phyloP scores from a whole-genome alignment of 2,329 filamentous ascomycete species.

The Ophiocordyceps camponoti-rufipedis region DNA sequence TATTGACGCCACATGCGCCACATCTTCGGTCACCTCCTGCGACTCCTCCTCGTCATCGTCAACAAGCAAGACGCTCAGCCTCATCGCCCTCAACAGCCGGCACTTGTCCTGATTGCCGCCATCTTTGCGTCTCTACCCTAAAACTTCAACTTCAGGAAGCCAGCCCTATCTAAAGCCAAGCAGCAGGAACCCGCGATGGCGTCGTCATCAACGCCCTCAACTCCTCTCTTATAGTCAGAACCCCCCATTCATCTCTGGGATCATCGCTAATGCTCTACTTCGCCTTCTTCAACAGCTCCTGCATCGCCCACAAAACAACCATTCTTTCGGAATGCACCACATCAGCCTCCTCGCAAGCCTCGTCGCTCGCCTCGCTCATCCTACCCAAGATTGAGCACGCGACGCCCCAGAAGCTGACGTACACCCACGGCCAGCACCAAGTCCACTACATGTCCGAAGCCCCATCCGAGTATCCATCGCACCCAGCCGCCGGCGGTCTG shows the following conservation, averaged over 20 bases:
- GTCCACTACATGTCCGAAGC: conserved; percentile 91
- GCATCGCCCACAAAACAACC: conserved; percentile 83
- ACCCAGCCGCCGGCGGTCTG: conserved; percentile 55
- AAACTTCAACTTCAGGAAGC: neutral
- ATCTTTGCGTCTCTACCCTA: neutral
- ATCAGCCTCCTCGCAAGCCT: conserved; percentile 64
- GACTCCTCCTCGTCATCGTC: neutral
- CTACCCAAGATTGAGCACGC: conserved; percentile 85
- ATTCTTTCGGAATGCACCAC: conserved; percentile 88
- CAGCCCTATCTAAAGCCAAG: neutral
- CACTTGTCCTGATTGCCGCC: neutral
- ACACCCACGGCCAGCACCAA: conserved; percentile 78
- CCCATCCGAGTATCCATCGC: conserved; percentile 42
- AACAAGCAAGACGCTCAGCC: neutral
- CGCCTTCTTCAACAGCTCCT: conserved; percentile 43
- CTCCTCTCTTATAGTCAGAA: conserved; percentile 56
- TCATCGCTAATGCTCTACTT: neutral
- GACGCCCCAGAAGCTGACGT: conserved; percentile 73
- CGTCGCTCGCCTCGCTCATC: conserved; percentile 78
- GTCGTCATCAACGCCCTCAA: conserved; percentile 49
- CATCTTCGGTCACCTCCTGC: too few species aligned
- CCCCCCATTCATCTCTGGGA: neutral
- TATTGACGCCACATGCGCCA: too few species aligned
- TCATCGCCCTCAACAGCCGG: neutral
- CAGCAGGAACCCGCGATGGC: conserved; percentile 31